Conservation (phyloP, 2,329 filamentous ascomycete genomes). For the Diaporthe batatas region DNA sequence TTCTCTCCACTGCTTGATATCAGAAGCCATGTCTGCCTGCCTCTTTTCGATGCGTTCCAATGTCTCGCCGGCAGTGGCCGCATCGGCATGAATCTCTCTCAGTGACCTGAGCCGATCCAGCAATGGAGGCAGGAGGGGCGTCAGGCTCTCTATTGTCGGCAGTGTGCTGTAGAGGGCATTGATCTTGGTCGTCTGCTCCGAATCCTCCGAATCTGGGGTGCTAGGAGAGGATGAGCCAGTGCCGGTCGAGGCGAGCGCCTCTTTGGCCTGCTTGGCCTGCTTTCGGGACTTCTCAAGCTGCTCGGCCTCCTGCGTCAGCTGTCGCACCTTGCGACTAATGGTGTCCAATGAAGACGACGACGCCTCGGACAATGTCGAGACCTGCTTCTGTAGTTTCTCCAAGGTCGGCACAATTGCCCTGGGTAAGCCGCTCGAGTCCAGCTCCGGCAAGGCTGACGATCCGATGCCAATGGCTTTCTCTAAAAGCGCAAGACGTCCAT, state of each 20-base stretch:
- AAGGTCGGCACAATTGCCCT: slow-evolving; percentile 86
- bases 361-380: slow-evolving; percentile 80
- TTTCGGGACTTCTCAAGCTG: slow-evolving; percentile 75
- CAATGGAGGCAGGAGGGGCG: slow-evolving; percentile 86
- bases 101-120: slow-evolving; percentile 88
- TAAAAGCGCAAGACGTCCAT: slow-evolving; percentile 81
- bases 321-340: slow-evolving; percentile 76
- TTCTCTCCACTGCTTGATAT: slow-evolving; percentile 65
- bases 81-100: slow-evolving; percentile 86
- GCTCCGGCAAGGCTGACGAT: slow-evolving; percentile 74
- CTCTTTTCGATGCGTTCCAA: slow-evolving; percentile 82
- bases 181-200: slow-evolving; percentile 86
- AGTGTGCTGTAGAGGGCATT: slow-evolving; percentile 92
- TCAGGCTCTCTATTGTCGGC: slow-evolving; percentile 87
- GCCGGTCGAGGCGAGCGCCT: slow-evolving; percentile 65
- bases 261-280: slow-evolving; percentile 72
- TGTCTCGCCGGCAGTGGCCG: slow-evolving; percentile 83
- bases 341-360: slow-evolving; percentile 80
- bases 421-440: slow-evolving; percentile 67
- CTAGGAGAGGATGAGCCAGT: slow-evolving; percentile 45
- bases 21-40: slow-evolving; percentile 84
- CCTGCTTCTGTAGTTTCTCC: slow-evolving; percentile 83
- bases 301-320: slow-evolving; percentile 80
- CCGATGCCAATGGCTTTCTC: slow-evolving; percentile 87
- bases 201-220: slow-evolving; percentile 60